Base-by-base conservation (phyloP, 1,284 basidiomycete species). In the Tremellales sp. region DNA sequence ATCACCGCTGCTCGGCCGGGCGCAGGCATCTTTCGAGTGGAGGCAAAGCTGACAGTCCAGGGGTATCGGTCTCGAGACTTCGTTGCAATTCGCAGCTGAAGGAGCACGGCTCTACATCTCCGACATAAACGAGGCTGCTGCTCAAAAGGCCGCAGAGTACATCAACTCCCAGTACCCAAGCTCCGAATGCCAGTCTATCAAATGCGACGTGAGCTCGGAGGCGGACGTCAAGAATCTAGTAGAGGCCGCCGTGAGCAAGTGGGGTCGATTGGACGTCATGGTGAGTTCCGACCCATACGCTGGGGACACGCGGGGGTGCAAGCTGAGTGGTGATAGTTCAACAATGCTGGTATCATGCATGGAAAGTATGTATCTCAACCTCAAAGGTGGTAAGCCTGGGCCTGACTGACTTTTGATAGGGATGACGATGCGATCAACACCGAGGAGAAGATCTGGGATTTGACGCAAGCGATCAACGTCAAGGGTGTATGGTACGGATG, bases 401-500 rank as follows among this genome's bases (percentile, higher is more conserved):
- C 19, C 19, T 3, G 15, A 27, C 24, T 7, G 33, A 45, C 49
- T n/a, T n/a, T n/a, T n/a, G n/a, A n/a, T n/a, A 66, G 65, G 36
- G 93, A 97, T 67, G 92, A 94, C 69, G 86, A 92, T 68, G 93
- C 93, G 5, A 78, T 97, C 64, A 92, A 90, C 72, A 97, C 93
- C 13, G 90, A 94, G 64, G 93, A 97, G 75, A 84, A 81, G 58
- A 90, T 97, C 72, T 97, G 93, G 92, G 89, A 94, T 72, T 78
- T 91, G 50, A 91, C 89, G 4, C 89, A 93, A 84, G 80, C 83
- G 54, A 86, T 97, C 77, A 97, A 97, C 73, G 83, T 94, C 70
- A 97, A 97, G 76, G 93, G 93, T 48, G 94, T 97, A 52, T 97
- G 93, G 93, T 97, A 86, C 84, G 93, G 94, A 40, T 93, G 87